Evolutionary conservation across 129 eudicot genomes (phyloP).

Genomic region (Kitagawia praeruptora): DNA sequence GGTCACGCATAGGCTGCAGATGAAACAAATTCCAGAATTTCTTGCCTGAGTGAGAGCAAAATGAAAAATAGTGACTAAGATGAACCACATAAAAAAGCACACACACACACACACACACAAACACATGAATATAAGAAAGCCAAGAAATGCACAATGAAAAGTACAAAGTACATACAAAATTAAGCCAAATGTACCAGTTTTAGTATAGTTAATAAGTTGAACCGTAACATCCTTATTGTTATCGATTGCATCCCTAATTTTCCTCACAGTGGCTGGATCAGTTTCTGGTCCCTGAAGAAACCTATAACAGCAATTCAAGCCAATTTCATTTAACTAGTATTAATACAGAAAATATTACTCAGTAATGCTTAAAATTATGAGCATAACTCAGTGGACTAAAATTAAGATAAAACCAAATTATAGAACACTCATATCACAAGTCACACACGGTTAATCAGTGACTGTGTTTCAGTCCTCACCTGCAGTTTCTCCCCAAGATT

Average conservation of each 20-base stretch:
- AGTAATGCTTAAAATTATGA: background rate
- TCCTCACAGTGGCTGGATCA: slow-evolving; percentile 83
- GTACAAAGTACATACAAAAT: background rate
- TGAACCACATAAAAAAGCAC: too few species aligned
- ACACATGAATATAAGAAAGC: background rate
- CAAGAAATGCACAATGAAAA: background rate
- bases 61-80: background rate
- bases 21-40: slow-evolving; percentile 98
- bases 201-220: slow-evolving; percentile 97
- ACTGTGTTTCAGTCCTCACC: slow-evolving; percentile 26
- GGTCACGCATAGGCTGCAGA: slow-evolving; percentile 99
- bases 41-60: slow-evolving; percentile 46
- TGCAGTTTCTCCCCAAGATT: slow-evolving; percentile 90
- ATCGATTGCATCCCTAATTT: slow-evolving; percentile 86
- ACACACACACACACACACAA: too few species aligned
- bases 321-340: background rate
- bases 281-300: slow-evolving; percentile 99
- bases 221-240: slow-evolving; percentile 85
- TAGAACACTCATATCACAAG: background rate
- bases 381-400: background rate
- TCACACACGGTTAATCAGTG: background rate
- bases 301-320: slow-evolving; percentile 25
- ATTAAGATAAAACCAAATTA: background rate
- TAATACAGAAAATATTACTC: background rate
- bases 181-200: slow-evolving; percentile 49